These are phyloP conservation scores for Ulvella scutata DNA, from an alignment of 139 green algal genomes.

Conservation along the genomic window DNA sequence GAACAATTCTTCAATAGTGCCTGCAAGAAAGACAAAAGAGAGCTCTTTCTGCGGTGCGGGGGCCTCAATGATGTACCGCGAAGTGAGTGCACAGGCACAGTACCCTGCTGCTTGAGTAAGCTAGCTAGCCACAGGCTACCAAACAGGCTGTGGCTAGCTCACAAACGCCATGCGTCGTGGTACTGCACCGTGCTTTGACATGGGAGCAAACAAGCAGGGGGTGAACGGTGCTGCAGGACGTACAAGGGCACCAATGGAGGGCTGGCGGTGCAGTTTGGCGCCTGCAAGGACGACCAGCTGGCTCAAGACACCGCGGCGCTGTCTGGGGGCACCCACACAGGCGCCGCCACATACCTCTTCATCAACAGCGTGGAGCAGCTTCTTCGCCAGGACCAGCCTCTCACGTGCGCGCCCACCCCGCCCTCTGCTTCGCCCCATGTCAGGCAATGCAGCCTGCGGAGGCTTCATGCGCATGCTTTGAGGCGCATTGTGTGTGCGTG, in stretches of 20 bases:
- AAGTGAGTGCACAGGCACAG: no score
- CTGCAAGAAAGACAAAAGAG: neutral
- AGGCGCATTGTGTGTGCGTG: no score
- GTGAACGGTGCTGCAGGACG: neutral
- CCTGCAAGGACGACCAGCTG: slow-evolving; percentile 43
- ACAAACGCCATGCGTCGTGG: no score
- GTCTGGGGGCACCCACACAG: slow-evolving; percentile 38
- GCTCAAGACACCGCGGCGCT: slow-evolving; percentile 36
- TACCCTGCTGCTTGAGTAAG: no score
- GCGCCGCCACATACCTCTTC: slow-evolving; percentile 64
- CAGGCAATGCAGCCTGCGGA: no score
- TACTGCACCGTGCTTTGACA: no score
- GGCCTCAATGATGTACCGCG: no score
- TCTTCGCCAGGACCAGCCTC: neutral
- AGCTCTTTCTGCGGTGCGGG: no score
- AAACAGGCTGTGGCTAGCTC: no score
- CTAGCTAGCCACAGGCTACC: no score
- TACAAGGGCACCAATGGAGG: slow-evolving; percentile 43
- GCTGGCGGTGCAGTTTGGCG: slow-evolving; percentile 53
- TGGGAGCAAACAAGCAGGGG: neutral
- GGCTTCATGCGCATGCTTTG: no score
- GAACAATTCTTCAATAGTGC: no score
- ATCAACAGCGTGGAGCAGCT: slow-evolving; percentile 44
- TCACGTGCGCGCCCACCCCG: slow-evolving; percentile 9
- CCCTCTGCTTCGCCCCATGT: slow-evolving; percentile 4